Base-by-base conservation (phyloP, 1,284 basidiomycete species). In the Chiua sp. region DNA sequence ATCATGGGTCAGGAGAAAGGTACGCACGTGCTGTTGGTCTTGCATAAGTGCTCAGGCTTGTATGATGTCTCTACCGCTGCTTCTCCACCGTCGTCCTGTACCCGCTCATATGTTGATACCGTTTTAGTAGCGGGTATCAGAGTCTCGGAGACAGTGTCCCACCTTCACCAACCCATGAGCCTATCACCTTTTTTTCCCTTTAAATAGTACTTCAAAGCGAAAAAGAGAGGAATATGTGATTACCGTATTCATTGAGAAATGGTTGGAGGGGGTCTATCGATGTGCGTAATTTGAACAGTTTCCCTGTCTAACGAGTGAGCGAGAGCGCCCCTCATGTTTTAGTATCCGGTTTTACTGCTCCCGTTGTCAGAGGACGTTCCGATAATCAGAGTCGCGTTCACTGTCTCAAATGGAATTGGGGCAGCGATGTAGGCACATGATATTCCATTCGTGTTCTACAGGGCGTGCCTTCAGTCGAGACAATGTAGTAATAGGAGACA, bases 391-490 rank as follows among this genome's bases (percentile, higher is more conserved):
- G 76, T 95, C 4, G 75, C 90, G 11, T 93, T 96, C 71, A 89
- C 88, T 0, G 80, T 96, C 33, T 94, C 93, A 0, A 96, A 96
- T 71, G 82, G 92, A 13, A 85, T 96, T 32, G 94, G 94, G 3
- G 92, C 92, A 2, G 93, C 92, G 2, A 96, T 96, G 94, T 95
- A 92, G 92, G 90, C 91, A 10, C 86, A 90, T 66, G 92, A 90
- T 91, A 66, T 26, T 82, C 3, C 35, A 15, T 35, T 35, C 3
- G 10, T 15, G 8, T 3, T 35, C 35, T 32, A 10, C 30, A 10
- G 30, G 10, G 10, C 30, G 10, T 32, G 30, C 30, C 30, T 32
- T 10, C 10, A 32, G 30, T 32, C 30, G 30, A 4, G 30, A 32
- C 30, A 10, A 32, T 32, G 30, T 32, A 10, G 6, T 32, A 32